These are phyloP conservation scores for Phytophthora macrochlamydospora DNA, from an alignment of 352 stramenopile genomes.

Conservation along the genomic window DNA sequence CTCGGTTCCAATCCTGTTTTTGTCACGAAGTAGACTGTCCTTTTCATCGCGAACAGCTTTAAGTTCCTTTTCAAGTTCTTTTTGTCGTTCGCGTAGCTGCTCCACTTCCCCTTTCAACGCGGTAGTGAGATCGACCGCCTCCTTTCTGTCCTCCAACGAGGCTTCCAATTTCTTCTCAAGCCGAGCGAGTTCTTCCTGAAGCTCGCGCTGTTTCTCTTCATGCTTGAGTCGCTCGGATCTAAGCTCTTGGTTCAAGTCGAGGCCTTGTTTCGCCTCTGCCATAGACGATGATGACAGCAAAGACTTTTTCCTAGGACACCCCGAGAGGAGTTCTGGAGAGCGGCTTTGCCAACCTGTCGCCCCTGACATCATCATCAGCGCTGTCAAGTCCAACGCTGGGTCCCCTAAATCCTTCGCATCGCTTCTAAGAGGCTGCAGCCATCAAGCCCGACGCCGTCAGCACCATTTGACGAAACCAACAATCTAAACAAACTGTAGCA, in stretches of 20 bases:
- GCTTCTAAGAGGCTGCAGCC: conserved; percentile 35
- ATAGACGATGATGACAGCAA: conserved; percentile 34
- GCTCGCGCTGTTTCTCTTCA: conserved; percentile 46
- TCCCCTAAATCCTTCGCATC: conserved; percentile 27
- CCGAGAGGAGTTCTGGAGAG: conserved; percentile 61
- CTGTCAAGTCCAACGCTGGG: conserved; percentile 7
- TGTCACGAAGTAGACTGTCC: conserved; percentile 14
- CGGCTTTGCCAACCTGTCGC: conserved; percentile 24
- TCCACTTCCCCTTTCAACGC: conserved; percentile 41
- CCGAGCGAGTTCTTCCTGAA: conserved; percentile 45
- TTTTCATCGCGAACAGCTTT: conserved; percentile 20
- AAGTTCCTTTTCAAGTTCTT: conserved; percentile 27
- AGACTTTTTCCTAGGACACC: conserved; percentile 58
- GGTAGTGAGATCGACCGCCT: conserved; percentile 12
- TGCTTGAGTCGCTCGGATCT: conserved; percentile 48
- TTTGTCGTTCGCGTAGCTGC: conserved; percentile 20
- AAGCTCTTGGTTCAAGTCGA: conserved; percentile 64
- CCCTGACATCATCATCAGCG: conserved; percentile 15
- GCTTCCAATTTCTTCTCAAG: conserved; percentile 41
- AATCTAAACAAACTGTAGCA: neutral
- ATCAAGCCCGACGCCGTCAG: neutral
- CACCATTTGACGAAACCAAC: too few species aligned
- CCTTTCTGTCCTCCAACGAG: conserved; percentile 32
- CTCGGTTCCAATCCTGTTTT: conserved; percentile 15
- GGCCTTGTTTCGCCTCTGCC: conserved; percentile 50